phyloP scores from a whole-genome alignment of 2,329 filamentous ascomycete species.

The Fusarium aywerte region DNA sequence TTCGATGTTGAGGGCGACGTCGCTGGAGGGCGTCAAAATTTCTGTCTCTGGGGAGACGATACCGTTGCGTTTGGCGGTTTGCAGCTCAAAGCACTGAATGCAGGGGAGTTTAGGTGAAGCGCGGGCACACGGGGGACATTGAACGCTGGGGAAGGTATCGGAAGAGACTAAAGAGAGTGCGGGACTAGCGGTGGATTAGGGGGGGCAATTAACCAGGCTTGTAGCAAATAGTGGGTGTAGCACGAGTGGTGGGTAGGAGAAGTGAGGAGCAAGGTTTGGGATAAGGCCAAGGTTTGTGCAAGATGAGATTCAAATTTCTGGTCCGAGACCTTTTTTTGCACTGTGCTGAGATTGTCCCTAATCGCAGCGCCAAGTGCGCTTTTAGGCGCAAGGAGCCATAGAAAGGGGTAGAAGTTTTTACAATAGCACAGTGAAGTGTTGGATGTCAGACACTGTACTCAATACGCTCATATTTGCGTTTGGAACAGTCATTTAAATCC shows the following conservation, averaged over 20 bases:
- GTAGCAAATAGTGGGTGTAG: conserved; percentile 30
- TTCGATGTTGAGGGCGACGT: conserved; percentile 46
- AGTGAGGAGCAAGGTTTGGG: conserved; percentile 35
- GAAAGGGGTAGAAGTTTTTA: conserved; percentile 11
- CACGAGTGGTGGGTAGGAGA: conserved; percentile 24
- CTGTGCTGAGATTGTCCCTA: conserved; percentile 35
- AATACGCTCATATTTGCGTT: conserved; percentile 6
- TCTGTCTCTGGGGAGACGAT: conserved; percentile 44
- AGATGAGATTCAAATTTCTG: conserved; percentile 31
- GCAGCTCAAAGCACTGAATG: conserved; percentile 38
- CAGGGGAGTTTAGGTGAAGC: conserved; percentile 39
- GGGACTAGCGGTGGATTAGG: conserved; percentile 26
- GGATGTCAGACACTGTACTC: background rate
- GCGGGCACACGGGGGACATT: conserved; percentile 26
- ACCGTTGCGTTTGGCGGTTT: conserved; percentile 38
- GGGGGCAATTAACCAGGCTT: conserved; percentile 31
- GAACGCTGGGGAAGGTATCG: conserved; percentile 27
- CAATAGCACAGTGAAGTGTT: conserved; percentile 1
- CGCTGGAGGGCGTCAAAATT: conserved; percentile 50
- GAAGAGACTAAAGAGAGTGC: conserved; percentile 12
- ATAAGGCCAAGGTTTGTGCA: conserved; percentile 35
- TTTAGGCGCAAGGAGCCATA: background rate
- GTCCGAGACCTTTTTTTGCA: conserved; percentile 22
- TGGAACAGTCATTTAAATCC: conserved; percentile 6
- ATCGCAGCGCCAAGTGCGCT: conserved; percentile 24